Base-by-base conservation (phyloP, 352 stramenopile genomes). In the Hyaloperonospora brassicae region DNA sequence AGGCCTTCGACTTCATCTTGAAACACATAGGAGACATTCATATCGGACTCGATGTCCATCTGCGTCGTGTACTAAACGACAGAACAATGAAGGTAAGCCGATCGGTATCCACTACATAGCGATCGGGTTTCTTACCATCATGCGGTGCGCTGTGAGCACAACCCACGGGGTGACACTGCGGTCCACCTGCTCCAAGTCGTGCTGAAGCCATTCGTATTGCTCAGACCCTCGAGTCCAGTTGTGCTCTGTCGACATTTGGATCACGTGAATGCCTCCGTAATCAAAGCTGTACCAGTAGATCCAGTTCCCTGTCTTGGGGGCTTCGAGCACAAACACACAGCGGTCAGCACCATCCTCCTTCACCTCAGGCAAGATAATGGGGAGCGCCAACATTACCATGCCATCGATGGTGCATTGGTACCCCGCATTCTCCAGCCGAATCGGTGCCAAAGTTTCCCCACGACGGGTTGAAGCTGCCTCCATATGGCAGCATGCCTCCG, bases 211-310 rank as follows among this genome's bases (percentile, higher is more conserved):
- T 39, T 74, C 50, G 49, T 94, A 89, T 64, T 98, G 93, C 36
- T 64, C 50, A 6, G 86, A 97, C 42, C 86, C 87, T 51, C 59
- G 61, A 1, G 79, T 86, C 62, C 92, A 82, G 66, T 97, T 81
- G 66, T 97, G 87, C 63, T 98, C 93, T 2, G 73, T 87, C 1
- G 77, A 93, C 43, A 98, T 77, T 60, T 96, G 81, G 47, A 97
- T 82, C 5, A 95, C 93, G 50, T 97, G 86, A 24, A 97, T 64
- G 10, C 76, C 79, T 1, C 62, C 74, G 50, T 95, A 93, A 47
- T 95, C 62, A 53, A 95, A 97, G n/a, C 80, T 95, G 68, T 97
- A 89, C 84, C 86, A 92, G 55, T 86, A 91, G 50, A 89, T 68
- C 47, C 63, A 75, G 21, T 86, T 80, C 8, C 79, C 79, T 12